Evolutionary conservation across 208 protist species (phyloP), one percentile per base, ranked within the genome.

Genomic region (Trypanosoma theileri): DNA sequence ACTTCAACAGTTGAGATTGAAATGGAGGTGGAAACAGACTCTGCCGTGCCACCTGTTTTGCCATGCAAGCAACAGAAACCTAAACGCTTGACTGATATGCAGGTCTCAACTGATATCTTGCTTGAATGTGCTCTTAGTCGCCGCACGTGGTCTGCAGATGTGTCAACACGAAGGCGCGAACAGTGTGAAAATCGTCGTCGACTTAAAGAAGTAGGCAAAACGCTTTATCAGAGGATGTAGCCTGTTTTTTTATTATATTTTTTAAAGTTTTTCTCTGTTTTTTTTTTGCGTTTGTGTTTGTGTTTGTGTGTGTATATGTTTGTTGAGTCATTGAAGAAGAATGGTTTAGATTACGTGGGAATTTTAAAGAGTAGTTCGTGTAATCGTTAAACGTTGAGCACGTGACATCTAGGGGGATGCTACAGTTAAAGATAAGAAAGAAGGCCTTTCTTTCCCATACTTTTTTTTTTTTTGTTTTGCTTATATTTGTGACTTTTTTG

Each of bases 41-140:
- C 19, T 48, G n/a, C 51, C 28, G 50, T 44, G 4, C 35, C 19
- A 0, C 9, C 35, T 9, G 35, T 21, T 59, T 59, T 22, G 3
- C 28, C 8, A 57, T 16, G 0, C 7, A 57, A 57, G 1, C 8
- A 19, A 19, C 19, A 64, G 48, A 59, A 35, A n/a, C 1, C 6
- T 44, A 16, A 4, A 19, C 3, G 19, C 19, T 16, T 16, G 14
- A 22, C 31, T 24, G 28, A 35, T n/a, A 11, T 50, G 3, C 46
- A 14, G 8, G 41, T 73, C 11, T 55, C 56, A n/a, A 57, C 73
- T n/a, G 84, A 86, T 41, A 28, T 89, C 13, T 41, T 89, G 56
- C 46, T 89, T 7, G 75, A 79, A 64, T 89, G 84, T 65, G 84
- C 81, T 10, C 17, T 69, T 44, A 67, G 79, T 44, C 79, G 84